Evolutionary conservation across 2,329 filamentous ascomycete genomes (phyloP).

Genomic region (Xylaria sp.): DNA sequence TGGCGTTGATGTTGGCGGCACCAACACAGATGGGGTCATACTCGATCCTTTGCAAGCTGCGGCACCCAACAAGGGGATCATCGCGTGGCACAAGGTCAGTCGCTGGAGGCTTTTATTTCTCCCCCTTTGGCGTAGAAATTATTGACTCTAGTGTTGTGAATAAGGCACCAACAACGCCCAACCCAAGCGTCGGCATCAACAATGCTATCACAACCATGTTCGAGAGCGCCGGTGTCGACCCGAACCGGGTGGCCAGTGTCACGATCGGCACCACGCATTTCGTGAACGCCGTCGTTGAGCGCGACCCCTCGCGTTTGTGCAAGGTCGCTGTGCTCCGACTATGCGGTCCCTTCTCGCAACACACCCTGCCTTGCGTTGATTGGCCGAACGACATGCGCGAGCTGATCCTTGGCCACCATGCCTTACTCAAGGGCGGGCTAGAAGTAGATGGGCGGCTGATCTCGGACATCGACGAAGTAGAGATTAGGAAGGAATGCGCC

Average conservation of each 20-base stretch:
- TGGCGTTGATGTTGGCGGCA: slow-evolving; percentile 47
- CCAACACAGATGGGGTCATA: slow-evolving; percentile 60
- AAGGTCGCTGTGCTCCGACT: slow-evolving; percentile 60
- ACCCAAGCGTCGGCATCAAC: slow-evolving; percentile 54
- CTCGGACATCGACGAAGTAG: slow-evolving; percentile 49
- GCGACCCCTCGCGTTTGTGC: slow-evolving; percentile 54
- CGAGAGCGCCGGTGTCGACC: slow-evolving; percentile 31
- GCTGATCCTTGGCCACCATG: slow-evolving; percentile 53
- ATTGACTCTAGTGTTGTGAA: too few relatives aligned
- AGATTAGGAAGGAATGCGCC: slow-evolving; percentile 48
- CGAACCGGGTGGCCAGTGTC: slow-evolving; percentile 51
- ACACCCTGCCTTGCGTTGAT: slow-evolving; percentile 57
- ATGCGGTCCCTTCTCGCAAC: slow-evolving; percentile 58
- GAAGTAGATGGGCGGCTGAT: slow-evolving; percentile 58
- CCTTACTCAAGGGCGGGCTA: slow-evolving; percentile 55
- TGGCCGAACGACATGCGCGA: slow-evolving; percentile 57
- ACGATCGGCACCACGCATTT: slow-evolving; percentile 64
- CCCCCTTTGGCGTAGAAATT: too few relatives aligned
- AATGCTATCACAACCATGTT: slow-evolving; percentile 53
- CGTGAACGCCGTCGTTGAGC: slow-evolving; percentile 62
- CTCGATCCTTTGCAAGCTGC: slow-evolving; percentile 49
- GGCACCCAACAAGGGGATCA: slow-evolving; percentile 48
- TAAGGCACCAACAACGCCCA: slow-evolving; percentile 53
- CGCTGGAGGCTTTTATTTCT: too few relatives aligned
- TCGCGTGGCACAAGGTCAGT: slow-evolving; percentile 60